Percentiles rank a stretch among this genome's conserved stretches.
These are phyloP conservation scores for Gautieria morchelliformis DNA, from an alignment of 768 basidiomycete genomes.

Conservation along the genomic window DNA sequence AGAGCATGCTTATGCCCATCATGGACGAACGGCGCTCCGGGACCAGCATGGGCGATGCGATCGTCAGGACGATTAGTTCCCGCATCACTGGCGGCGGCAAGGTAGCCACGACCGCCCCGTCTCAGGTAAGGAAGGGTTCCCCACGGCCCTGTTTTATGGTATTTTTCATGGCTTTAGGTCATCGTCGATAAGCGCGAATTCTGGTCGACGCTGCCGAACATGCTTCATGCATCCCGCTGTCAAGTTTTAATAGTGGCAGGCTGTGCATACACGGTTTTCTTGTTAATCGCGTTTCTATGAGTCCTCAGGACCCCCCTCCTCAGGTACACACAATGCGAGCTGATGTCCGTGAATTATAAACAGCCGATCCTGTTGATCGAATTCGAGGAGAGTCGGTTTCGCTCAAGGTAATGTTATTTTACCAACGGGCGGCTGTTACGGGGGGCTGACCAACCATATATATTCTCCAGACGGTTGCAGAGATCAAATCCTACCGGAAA, in stretches of 20 bases:
- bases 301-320: conserved; percentile 81
- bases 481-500: no score
- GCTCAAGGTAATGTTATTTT: no score
- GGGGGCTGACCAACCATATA: conserved; percentile 85
- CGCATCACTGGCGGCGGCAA: conserved; percentile 81
- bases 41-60: conserved; percentile 35
- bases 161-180: no score
- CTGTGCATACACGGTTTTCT: no score
- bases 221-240: conserved; percentile 86
- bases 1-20: conserved; percentile 84
- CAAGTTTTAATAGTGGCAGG: conserved; percentile 92
- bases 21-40: conserved; percentile 47
- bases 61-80: conserved; percentile 74
- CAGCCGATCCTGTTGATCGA: conserved; percentile 92
- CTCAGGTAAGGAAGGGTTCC: conserved; percentile 37
- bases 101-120: conserved; percentile 53
- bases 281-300: background rate
- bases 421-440: no score
- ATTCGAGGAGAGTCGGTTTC: no score
- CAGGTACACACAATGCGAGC: conserved; percentile 91
- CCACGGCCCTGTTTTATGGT: no score
- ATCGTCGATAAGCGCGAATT: conserved; percentile 98
- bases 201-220: conserved; percentile 80
- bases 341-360: conserved; percentile 94
- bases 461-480: no score